phyloP scores from a whole-genome alignment of 768 basidiomycete genomes.

The Collybia nuda region DNA sequence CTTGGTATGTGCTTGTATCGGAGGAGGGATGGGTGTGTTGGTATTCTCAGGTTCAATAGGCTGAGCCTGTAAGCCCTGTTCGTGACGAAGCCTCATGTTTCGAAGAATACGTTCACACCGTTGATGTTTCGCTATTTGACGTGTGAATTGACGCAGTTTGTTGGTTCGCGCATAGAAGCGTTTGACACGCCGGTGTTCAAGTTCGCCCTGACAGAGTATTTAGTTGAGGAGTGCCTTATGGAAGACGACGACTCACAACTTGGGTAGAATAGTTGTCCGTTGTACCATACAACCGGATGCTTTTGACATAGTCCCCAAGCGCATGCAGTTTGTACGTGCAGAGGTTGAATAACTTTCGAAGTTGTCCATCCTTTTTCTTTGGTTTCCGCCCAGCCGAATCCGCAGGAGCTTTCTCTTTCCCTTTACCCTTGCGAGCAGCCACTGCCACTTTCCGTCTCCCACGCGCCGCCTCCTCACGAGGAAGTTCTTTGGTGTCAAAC shows the following conservation, averaged over 20 bases:
- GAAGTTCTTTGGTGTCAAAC: conserved; percentile 28
- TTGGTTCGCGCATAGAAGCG: conserved; percentile 27
- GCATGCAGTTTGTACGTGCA: conserved; percentile 29
- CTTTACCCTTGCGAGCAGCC: background rate
- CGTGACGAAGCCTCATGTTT: conserved; percentile 1
- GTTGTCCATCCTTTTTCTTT: conserved; percentile 19
- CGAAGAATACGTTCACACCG: conserved; percentile 10
- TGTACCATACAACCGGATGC: conserved; percentile 18
- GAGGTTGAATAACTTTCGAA: conserved; percentile 19
- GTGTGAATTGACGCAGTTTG: conserved; percentile 21
- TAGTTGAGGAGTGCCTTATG: background rate
- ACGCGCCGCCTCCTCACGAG: conserved; percentile 24
- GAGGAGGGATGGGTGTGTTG: background rate
- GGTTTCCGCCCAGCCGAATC: conserved; percentile 30
- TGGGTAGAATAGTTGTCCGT: conserved; percentile 23
- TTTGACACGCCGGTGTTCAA: conserved; percentile 34
- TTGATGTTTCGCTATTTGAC: conserved; percentile 21
- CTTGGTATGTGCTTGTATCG: background rate
- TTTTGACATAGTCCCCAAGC: conserved; percentile 22
- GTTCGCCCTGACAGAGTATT: conserved; percentile 29
- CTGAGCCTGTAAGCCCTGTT: background rate
- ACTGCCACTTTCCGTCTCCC: conserved; percentile 12
- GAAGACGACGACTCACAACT: background rate
- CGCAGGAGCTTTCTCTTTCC: conserved; percentile 27
- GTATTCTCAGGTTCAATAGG: background rate